Evolutionary conservation across 139 green algal species (phyloP).

Genomic region (Asterochloris erici): DNA sequence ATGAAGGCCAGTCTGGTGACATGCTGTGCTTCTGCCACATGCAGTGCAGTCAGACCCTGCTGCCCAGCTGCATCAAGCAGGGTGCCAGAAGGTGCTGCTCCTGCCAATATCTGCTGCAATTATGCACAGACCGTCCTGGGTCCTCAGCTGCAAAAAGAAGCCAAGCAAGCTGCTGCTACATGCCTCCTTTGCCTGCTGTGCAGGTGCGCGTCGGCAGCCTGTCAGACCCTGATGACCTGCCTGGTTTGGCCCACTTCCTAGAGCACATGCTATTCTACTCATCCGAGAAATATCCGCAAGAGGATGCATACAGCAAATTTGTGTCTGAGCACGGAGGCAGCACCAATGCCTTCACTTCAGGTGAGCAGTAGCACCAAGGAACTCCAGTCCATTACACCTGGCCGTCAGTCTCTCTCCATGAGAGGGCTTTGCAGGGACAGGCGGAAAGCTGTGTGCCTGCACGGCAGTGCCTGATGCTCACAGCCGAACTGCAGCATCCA

Average conservation of each 20-base stretch:
- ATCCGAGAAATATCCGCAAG: constrained; percentile 74
- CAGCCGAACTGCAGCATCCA: no score
- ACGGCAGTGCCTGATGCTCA: no score
- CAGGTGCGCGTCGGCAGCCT: constrained; percentile 77
- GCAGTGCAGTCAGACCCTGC: background rate
- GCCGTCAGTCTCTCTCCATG: no score
- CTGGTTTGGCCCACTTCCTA: constrained; percentile 81
- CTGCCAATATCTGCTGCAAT: background rate
- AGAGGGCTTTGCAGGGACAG: no score
- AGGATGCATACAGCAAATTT: constrained; percentile 70
- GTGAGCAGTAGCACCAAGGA: constrained; percentile 11
- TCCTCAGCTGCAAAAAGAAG: background rate
- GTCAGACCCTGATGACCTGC: constrained; percentile 66
- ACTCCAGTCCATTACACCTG: no score
- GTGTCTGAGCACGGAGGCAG: constrained; percentile 64
- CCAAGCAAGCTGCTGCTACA: background rate
- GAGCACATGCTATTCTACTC: constrained; percentile 96
- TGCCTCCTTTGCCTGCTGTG: background rate
- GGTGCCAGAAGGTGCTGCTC: background rate
- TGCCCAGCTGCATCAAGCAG: background rate
- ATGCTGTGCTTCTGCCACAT: background rate
- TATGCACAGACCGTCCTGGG: background rate
- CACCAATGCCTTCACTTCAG: constrained; percentile 86
- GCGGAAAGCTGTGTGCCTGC: no score
- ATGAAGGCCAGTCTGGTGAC: background rate